Evolutionary conservation across 2,329 filamentous ascomycete genomes (phyloP), one percentile per base, ranked within the genome.

Genomic region (Diplocarpon rosae): DNA sequence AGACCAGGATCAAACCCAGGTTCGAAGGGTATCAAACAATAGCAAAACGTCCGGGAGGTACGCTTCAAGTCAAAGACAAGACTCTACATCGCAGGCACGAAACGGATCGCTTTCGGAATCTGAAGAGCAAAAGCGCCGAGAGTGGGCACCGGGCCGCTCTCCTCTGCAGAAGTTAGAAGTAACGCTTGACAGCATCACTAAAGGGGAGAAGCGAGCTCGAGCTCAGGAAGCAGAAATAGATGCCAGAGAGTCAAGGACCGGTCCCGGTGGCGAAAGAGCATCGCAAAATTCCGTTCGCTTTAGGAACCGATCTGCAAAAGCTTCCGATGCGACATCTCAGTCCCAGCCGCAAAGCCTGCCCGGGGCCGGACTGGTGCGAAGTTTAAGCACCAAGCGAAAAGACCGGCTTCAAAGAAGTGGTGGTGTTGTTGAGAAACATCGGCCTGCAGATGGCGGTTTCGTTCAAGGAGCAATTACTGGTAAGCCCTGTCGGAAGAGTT

Each of bases 161-260:
- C 92, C 93, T 42, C 73, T 98, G 42, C 90, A 98, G 65, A 92
- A 83, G 68, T 76, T 98, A 54, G 90, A 98, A 69, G 78, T 85
- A 59, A 92, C 86, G 57, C 74, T 96, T 59, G 84, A 83, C 63
- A 88, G 85, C 65, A 90, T 95, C 64, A 95, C 85, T 63, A 96
- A 95, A 63, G 89, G 95, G 66, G 89, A 95, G 65, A 93, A 94
- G 64, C 76, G 90, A 52, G 87, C 88, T 8, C 76, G 86, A 37
- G 78, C 90, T 4, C 76, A 88, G 60, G 84, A 90, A 56, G 87
- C 87, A 5, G 90, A 95, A 62, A 72, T 79, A 54, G 75, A 76
- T 35, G 75, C 81, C 14, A 76, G 80, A 54, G 80, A 90, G 52
- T 52, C 53, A 5, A 59, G 55, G 33, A 46, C 56, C 16, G 53